Evolutionary conservation across 129 eudicot genomes (phyloP).

Genomic region (Heracleum sosnowskyi): DNA sequence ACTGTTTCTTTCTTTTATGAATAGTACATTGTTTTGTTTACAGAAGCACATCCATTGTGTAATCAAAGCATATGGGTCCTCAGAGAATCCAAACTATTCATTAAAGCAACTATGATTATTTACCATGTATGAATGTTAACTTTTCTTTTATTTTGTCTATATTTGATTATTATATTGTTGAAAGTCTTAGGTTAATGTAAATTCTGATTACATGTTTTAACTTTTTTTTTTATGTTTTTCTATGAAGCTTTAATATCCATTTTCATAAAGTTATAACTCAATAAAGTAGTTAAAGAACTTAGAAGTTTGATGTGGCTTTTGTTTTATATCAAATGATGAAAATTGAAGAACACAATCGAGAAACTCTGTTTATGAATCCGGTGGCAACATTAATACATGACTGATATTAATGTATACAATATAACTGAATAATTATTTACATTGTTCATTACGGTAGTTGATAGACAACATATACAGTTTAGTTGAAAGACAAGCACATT

Average conservation of each 20-base stretch:
- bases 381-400: background rate
- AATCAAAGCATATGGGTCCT: background rate
- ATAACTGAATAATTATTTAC: background rate
- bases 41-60: background rate
- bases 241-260: background rate
- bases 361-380: background rate
- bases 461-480: background rate
- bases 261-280: background rate
- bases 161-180: background rate
- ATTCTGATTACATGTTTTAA: background rate
- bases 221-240: background rate
- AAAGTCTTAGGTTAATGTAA: background rate
- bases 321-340: background rate
- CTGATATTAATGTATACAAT: background rate
- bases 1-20: background rate
- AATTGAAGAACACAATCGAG: background rate
- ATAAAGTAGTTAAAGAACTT: background rate
- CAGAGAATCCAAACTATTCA: background rate
- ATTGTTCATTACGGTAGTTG: background rate
- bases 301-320: background rate
- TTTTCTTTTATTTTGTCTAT: background rate
- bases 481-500: background rate
- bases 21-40: too few species aligned
- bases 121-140: background rate
- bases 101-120: background rate